These are phyloP conservation scores for Tuber microsphaerosporum DNA, from an alignment of 495 filamentous ascomycete species.

Conservation along the genomic window DNA sequence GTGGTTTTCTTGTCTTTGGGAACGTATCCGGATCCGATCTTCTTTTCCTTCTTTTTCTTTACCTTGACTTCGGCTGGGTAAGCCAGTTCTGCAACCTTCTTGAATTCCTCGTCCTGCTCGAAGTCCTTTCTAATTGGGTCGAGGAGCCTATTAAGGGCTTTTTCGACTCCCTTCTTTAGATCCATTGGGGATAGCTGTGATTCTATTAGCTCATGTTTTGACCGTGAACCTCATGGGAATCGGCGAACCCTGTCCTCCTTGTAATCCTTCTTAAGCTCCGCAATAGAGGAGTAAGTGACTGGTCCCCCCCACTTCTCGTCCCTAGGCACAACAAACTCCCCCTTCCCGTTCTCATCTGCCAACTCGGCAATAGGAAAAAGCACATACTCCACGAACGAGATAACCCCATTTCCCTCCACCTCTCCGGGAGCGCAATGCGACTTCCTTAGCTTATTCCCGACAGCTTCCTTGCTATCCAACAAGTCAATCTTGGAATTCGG, in stretches of 20 bases:
- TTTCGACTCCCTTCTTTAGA: conserved; percentile 68
- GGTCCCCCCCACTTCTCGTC: conserved; percentile 58
- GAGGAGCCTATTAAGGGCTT: conserved; percentile 62
- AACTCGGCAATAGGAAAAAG: conserved; percentile 62
- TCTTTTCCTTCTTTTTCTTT: conserved; percentile 72
- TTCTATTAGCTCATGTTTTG: conserved; percentile 33
- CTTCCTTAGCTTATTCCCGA: conserved; percentile 75
- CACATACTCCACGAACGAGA: conserved; percentile 76
- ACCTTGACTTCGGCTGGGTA: conserved; percentile 67
- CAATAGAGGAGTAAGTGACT: conserved; percentile 65
- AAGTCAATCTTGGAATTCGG: conserved; percentile 84
- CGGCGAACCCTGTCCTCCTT: conserved; percentile 62
- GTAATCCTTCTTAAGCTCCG: conserved; percentile 72
- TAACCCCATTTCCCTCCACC: conserved; percentile 75
- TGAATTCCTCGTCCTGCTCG: conserved; percentile 66
- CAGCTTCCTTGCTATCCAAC: conserved; percentile 63
- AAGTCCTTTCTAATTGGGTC: conserved; percentile 67
- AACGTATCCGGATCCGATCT: conserved; percentile 57
- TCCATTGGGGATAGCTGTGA: conserved; percentile 70
- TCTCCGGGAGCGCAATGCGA: conserved; percentile 66
- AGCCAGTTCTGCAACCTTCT: conserved; percentile 68
- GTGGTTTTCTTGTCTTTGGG: conserved; percentile 45
- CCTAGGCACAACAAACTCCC: conserved; percentile 53
- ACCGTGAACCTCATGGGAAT: neutral
- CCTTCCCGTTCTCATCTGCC: conserved; percentile 49